phyloP scores from a whole-genome alignment of 208 protist genomes.

The Crithidia brevicula region DNA sequence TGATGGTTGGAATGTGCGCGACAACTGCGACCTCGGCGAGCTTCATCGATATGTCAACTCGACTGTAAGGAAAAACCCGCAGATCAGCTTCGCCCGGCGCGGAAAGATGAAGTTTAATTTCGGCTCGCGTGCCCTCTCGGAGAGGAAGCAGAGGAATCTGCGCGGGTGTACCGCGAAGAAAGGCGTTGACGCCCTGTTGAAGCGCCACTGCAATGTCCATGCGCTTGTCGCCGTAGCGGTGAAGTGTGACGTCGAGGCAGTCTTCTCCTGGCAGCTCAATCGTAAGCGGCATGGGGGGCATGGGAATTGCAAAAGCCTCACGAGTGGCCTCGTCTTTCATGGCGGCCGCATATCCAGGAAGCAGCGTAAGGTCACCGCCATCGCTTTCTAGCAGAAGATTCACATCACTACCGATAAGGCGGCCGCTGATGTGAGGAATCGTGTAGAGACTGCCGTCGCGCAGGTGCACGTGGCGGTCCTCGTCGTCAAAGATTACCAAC shows the following conservation, averaged over 20 bases:
- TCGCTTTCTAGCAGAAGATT: conserved; percentile 29
- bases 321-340: conserved; percentile 15
- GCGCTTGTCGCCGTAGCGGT: conserved; percentile 62
- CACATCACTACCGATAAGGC: conserved; percentile 26
- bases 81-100: conserved; percentile 43
- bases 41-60: conserved; percentile 25
- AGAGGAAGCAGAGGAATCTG: conserved; percentile 36
- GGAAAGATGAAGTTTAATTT: conserved; percentile 35
- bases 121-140: conserved; percentile 28
- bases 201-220: conserved; percentile 52
- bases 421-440: conserved; percentile 44
- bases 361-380: conserved; percentile 15
- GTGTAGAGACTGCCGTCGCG: conserved; percentile 33
- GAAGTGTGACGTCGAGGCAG: conserved; percentile 35
- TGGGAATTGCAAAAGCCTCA: conserved; percentile 7
- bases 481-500: conserved; percentile 41
- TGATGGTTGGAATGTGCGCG: conserved; percentile 57
- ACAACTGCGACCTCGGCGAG: conserved; percentile 33
- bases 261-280: conserved; percentile 35
- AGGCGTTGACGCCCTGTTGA: conserved; percentile 36
- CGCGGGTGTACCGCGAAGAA: conserved; percentile 33
- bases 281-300: conserved; percentile 30
- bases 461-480: conserved; percentile 64
- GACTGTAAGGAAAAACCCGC: conserved; percentile 52
- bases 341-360: conserved; percentile 19